A percentile compares a stretch with the other conserved stretches of the same genome.
phyloP scores from a whole-genome alignment of 805 yeast species.

The Millerago galiae region DNA sequence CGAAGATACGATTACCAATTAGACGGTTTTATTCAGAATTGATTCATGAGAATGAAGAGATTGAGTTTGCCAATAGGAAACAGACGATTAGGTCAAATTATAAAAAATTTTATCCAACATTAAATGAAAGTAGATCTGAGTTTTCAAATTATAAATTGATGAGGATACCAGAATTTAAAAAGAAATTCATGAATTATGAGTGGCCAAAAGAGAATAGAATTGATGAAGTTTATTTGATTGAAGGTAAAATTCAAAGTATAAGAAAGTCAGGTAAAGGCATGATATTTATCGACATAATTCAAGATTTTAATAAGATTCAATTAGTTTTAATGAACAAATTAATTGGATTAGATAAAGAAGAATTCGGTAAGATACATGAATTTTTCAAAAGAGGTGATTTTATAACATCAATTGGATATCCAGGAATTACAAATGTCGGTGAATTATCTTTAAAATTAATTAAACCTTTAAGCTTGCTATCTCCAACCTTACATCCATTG shows the following conservation, averaged over 20 bases:
- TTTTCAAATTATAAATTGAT: not conserved
- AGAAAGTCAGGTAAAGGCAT: slow-evolving; percentile 65
- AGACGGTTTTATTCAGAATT: slow-evolving; percentile 4
- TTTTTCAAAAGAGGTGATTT: slow-evolving; percentile 66
- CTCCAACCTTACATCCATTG: slow-evolving; percentile 65
- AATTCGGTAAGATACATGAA: slow-evolving; percentile 31
- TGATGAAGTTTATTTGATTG: slow-evolving; percentile 21
- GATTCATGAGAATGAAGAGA: slow-evolving; percentile 15
- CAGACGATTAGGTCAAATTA: slow-evolving; percentile 9
- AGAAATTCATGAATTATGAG: slow-evolving; percentile 21
- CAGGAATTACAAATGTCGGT: slow-evolving; percentile 72
- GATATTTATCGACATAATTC: slow-evolving; percentile 60
- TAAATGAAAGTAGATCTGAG: slow-evolving; percentile 12
- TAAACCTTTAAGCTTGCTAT: slow-evolving; percentile 42
- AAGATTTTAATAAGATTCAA: slow-evolving; percentile 55
- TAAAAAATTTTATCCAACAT: slow-evolving; percentile 20
- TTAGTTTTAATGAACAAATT: slow-evolving; percentile 50
- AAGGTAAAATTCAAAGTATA: slow-evolving; percentile 55
- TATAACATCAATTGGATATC: slow-evolving; percentile 57
- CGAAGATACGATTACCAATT: not conserved
- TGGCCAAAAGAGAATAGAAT: slow-evolving; percentile 20
- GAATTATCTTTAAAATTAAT: slow-evolving; percentile 66
- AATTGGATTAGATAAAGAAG: slow-evolving; percentile 34
- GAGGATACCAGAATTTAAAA: slow-evolving; percentile 36
- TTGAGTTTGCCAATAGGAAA: slow-evolving; percentile 22